phyloP scores from a whole-genome alignment of 257 asterid genomes.

The Ballota nigra region DNA sequence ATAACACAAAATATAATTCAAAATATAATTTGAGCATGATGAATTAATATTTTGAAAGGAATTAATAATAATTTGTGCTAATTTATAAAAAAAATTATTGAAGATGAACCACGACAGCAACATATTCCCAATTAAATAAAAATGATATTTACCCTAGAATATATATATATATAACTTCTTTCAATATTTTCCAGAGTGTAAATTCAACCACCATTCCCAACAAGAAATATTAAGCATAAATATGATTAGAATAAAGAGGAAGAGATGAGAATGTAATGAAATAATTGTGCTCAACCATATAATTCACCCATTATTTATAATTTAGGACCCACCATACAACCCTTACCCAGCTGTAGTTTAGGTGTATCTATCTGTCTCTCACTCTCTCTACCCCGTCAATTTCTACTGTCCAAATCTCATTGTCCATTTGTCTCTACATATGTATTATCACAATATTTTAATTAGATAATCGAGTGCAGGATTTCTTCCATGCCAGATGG shows the following conservation, averaged over 20 bases:
- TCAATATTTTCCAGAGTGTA: not conserved
- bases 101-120: too few species aligned
- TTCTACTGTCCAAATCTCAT: not conserved
- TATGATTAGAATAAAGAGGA: not conserved
- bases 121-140: too few species aligned
- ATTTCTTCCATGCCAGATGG: not conserved
- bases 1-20: too few species aligned
- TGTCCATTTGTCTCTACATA: not conserved
- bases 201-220: not conserved
- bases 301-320: not conserved
- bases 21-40: too few species aligned
- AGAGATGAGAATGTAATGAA: not conserved
- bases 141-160: too few species aligned
- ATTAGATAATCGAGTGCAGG: not conserved
- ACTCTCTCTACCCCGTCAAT: not conserved
- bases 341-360: constrained; percentile 34
- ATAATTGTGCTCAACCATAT: not conserved
- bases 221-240: not conserved
- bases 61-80: too few species aligned
- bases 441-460: not conserved
- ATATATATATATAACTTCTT: too few species aligned
- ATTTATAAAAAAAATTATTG: too few species aligned
- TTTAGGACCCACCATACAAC: constrained; percentile 17
- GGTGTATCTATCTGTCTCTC: constrained; percentile 7
- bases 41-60: too few species aligned